phyloP scores from a whole-genome alignment of 2,329 filamentous ascomycete genomes.

The Ophiostoma montium region DNA sequence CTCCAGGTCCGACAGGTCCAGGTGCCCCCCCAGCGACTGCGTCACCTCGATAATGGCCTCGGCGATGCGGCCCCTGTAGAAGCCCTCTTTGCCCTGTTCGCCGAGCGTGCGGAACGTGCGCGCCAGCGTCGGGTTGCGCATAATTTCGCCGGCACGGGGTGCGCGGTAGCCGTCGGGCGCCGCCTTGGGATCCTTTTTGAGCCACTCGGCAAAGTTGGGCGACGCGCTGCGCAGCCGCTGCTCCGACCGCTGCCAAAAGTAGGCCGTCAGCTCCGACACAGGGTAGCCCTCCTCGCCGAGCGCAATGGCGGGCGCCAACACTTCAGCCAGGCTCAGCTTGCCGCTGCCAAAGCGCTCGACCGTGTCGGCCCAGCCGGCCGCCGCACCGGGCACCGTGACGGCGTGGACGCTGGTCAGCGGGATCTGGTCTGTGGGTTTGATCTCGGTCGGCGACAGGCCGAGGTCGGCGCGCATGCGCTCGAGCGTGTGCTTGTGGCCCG shows the following conservation, averaged over 20 bases:
- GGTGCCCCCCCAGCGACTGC: slow-evolving; percentile 57
- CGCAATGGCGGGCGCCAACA: slow-evolving; percentile 70
- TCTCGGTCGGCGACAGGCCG: slow-evolving; percentile 36
- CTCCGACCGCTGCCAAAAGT: slow-evolving; percentile 56
- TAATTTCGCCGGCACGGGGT: slow-evolving; percentile 69
- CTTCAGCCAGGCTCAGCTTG: slow-evolving; percentile 60
- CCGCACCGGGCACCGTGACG: slow-evolving; percentile 77
- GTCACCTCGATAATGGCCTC: slow-evolving; percentile 69
- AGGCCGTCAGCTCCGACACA: slow-evolving; percentile 64
- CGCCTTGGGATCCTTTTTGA: slow-evolving; percentile 61
- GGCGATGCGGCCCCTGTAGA: slow-evolving; percentile 76
- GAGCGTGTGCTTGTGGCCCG: slow-evolving; percentile 53
- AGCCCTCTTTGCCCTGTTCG: slow-evolving; percentile 72
- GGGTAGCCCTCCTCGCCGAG: slow-evolving; percentile 82
- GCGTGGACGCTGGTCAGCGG: slow-evolving; percentile 65
- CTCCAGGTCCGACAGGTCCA: slow-evolving; percentile 67
- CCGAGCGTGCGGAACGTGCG: slow-evolving; percentile 69
- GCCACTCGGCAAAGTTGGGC: slow-evolving; percentile 74
- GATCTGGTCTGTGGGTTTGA: slow-evolving; percentile 24
- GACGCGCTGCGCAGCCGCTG: slow-evolving; percentile 53
- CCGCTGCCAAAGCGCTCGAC: slow-evolving; percentile 82
- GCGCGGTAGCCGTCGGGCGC: slow-evolving; percentile 57
- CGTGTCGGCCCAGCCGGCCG: slow-evolving; percentile 86
- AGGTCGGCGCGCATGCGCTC: slow-evolving; percentile 58
- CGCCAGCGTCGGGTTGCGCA: slow-evolving; percentile 72